Evolutionary conservation across 1,284 basidiomycete genomes (phyloP), one percentile per base, ranked within the genome.

Genomic region (Ceratobasidium sp.): DNA sequence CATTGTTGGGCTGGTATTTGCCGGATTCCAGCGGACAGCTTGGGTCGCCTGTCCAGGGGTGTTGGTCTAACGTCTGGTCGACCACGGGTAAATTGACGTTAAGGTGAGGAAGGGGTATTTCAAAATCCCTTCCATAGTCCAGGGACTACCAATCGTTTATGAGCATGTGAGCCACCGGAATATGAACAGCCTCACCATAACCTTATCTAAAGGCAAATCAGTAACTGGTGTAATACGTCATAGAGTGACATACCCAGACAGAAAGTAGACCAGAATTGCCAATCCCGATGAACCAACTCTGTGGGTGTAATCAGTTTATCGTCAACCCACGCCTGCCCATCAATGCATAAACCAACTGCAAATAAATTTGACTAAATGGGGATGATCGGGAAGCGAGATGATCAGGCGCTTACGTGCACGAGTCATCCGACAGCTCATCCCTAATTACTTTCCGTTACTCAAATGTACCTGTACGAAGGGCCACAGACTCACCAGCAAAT

Each of bases 251-350:
- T 25, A 58, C 84, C 84, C 78, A 85, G 82, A 58, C 82, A 81
- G 76, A 84, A 86, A 5, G 83, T 84, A 9, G 83, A 82, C 85
- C 86, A 86, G 74, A 85, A 83, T 1, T 82, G 82, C 85, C 85
- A 86, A 74, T 86, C 83, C 28, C 87, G 83, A 73, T 85, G 85
- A n/a, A 84, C 78, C 79, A 83, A 83, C 70, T 86, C 85, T 7
- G 83, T 79, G 42, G 83, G 80, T 14, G 82, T 82, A 74, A 87
- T 85, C 16, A 83, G 79, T 0, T 84, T 85, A 0, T 81, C 80
- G 73, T 83, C 82, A 42, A 86, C 86, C 86, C 85, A 87, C 14
- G 83, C 80, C 14, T 84, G 83, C 74, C 85, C 85, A 75, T 89
- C 86, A 28, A 87, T 82, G 67, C 81, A 83, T 12, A 89, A 80